These are phyloP conservation scores for Thalassiosira ordinaria DNA, from an alignment of 352 stramenopile species.

Conservation along the genomic window DNA sequence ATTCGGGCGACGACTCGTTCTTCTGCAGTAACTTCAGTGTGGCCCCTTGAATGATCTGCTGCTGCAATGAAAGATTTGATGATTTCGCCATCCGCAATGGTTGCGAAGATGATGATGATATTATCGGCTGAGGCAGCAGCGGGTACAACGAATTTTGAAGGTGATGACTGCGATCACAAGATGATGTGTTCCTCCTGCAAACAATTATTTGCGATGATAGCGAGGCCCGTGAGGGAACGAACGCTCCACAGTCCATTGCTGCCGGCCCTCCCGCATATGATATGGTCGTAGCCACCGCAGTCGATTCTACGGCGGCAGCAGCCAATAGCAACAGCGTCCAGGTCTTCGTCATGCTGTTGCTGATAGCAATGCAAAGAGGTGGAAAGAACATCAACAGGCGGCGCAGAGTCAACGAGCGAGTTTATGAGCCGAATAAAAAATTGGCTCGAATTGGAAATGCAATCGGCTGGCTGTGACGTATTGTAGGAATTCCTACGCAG, in stretches of 20 bases:
- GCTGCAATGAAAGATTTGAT: slow-evolving; percentile 23
- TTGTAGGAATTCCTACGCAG: neutral
- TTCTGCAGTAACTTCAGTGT: slow-evolving; percentile 31
- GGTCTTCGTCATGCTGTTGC: neutral
- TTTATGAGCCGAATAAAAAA: neutral
- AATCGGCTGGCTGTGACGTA: neutral
- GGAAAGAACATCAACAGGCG: slow-evolving; percentile 7
- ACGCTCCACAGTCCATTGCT: neutral
- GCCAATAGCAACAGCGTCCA: neutral
- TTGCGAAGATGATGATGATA: neutral
- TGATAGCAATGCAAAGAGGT: neutral
- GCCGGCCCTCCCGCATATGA: too few relatives aligned
- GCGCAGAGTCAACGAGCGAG: neutral
- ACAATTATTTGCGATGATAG: neutral
- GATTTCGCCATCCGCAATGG: slow-evolving; percentile 12
- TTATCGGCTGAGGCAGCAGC: neutral
- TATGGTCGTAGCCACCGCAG: neutral
- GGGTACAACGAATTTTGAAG: neutral
- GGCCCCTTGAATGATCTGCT: slow-evolving; percentile 34
- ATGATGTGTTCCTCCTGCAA: neutral
- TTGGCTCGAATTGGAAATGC: neutral
- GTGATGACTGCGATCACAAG: too few relatives aligned
- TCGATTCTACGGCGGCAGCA: neutral
- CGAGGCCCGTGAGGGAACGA: neutral
- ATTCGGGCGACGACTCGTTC: too few relatives aligned